Evolutionary conservation across 140 eudicot genomes (phyloP).

Genomic region (Ambrosia hybrid): DNA sequence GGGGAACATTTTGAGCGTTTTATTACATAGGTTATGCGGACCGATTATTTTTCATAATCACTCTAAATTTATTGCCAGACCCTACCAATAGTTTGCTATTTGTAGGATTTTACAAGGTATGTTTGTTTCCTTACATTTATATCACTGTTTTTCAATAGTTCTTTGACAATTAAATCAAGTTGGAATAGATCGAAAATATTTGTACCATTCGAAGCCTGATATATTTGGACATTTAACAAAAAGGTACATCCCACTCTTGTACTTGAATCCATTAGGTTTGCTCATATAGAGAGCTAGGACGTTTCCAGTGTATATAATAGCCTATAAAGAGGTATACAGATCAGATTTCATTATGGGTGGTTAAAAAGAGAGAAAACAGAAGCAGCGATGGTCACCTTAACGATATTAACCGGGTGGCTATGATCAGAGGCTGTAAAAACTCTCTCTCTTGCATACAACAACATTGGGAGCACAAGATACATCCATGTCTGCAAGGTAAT

Average conservation of each 20-base stretch:
- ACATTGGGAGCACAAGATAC: conserved; percentile 70
- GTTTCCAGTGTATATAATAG: conserved; percentile 80
- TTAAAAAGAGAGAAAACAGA: too few species aligned
- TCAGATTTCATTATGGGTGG: conserved; percentile 10
- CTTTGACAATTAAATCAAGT: neutral
- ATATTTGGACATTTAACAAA: conserved; percentile 94
- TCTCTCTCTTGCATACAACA: conserved; percentile 67
- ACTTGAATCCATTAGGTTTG: conserved; percentile 77
- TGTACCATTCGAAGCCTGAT: conserved; percentile 79
- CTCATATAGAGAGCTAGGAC: conserved; percentile 92
- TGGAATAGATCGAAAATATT: neutral
- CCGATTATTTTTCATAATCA: too few species aligned
- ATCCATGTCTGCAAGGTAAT: conserved; percentile 83
- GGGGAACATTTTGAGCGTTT: too few species aligned
- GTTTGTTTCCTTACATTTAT: neutral
- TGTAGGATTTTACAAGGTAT: too few species aligned
- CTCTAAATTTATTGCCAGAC: too few species aligned
- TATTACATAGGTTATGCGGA: too few species aligned
- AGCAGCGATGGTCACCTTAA: conserved; percentile 49
- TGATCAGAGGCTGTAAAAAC: conserved; percentile 52
- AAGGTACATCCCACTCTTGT: conserved; percentile 98
- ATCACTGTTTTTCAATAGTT: neutral
- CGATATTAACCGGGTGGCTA: conserved; percentile 51
- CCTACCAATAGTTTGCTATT: too few species aligned
- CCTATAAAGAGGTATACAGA: conserved; percentile 36